Evolutionary conservation across 768 basidiomycete species (phyloP).

Genomic region (Termitomyces sp.): DNA sequence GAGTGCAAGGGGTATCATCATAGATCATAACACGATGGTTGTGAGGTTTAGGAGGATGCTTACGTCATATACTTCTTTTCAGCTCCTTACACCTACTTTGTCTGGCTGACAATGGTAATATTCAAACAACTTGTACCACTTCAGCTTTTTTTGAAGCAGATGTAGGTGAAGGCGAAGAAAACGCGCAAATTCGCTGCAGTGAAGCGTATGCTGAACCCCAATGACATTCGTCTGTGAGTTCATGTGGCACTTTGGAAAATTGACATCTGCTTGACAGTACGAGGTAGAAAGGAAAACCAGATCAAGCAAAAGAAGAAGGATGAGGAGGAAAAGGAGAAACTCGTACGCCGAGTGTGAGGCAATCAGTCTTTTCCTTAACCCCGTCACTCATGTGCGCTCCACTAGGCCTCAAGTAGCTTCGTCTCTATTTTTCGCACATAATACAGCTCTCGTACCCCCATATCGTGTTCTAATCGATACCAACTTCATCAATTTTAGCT

Average conservation of each 20-base stretch:
- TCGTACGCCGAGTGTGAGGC: constrained; percentile 75
- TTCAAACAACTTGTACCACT: neutral
- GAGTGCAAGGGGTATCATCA: too few relatives aligned
- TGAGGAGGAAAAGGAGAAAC: constrained; percentile 75
- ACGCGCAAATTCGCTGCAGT: constrained; percentile 93
- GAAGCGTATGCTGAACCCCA: constrained; percentile 92
- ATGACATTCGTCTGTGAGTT: constrained; percentile 85
- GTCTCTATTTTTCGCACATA: constrained; percentile 92
- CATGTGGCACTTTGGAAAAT: neutral
- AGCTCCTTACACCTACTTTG: neutral
- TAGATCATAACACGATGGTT: too few relatives aligned
- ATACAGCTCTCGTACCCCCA: constrained; percentile 92
- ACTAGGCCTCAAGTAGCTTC: constrained; percentile 81
- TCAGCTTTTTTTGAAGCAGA: neutral
- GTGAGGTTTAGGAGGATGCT: neutral
- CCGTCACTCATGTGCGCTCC: neutral
- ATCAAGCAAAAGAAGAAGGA: constrained; percentile 85
- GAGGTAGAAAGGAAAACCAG: constrained; percentile 85
- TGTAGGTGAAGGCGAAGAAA: constrained; percentile 86
- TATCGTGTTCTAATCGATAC: constrained; percentile 98
- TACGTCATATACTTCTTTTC: constrained; percentile 5
- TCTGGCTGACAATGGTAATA: neutral
- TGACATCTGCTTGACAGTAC: constrained; percentile 9
- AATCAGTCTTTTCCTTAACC: neutral
- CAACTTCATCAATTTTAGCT: constrained; percentile 98